These are phyloP conservation scores for Isoetes engelmannii DNA, from an alignment of 83 land plant genomes.

Conservation along the genomic window DNA sequence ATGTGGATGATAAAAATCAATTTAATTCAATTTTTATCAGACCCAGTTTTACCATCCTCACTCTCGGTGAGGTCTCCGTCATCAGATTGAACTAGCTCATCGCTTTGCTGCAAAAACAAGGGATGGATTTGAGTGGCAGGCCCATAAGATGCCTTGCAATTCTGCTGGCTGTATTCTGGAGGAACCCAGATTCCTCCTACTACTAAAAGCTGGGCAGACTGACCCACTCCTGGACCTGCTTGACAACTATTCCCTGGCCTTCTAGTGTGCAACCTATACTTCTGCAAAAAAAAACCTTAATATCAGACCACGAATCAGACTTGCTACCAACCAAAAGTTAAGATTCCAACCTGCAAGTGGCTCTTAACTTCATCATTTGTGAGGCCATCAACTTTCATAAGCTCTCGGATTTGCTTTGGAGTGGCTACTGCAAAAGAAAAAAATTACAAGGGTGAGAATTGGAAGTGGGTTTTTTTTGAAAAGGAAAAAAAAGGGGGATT, in stretches of 20 bases:
- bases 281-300: conserved; percentile 24
- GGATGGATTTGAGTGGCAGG: too few relatives aligned
- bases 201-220: conserved; percentile 59
- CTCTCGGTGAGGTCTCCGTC: conserved; percentile 6
- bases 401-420: conserved; percentile 45
- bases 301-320: neutral
- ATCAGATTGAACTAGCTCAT: neutral
- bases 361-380: conserved; percentile 52
- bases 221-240: conserved; percentile 19
- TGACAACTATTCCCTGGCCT: conserved; percentile 21
- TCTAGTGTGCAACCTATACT: conserved; percentile 60
- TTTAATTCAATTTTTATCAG: too few relatives aligned
- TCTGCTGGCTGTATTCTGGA: conserved; percentile 33
- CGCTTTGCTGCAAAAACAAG: neutral
- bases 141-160: neutral
- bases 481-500: neutral
- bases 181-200: conserved; percentile 82
- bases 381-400: conserved; percentile 51
- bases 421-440: conserved; percentile 31
- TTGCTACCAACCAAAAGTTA: neutral
- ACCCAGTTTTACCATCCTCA: neutral
- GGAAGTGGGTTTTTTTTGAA: neutral
- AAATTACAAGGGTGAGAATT: neutral
- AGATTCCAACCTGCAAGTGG: conserved; percentile 36
- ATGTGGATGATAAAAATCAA: too few relatives aligned